Base-by-base conservation (phyloP, 2,329 filamentous ascomycete genomes). In the Clonostachys solani region DNA sequence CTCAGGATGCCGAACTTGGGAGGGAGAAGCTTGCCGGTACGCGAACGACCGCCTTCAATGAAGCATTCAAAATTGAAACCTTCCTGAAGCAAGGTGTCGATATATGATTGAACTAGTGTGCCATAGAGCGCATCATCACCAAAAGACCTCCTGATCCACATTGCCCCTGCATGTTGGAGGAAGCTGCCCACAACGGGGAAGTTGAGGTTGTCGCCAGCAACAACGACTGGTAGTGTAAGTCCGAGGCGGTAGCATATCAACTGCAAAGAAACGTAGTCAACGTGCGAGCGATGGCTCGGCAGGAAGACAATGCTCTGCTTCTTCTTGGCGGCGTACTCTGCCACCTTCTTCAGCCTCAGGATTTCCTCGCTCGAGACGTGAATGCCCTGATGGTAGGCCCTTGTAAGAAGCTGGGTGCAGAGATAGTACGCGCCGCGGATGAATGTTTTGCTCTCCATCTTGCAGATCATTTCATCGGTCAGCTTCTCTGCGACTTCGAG, bases 51-150 rank as follows among this genome's bases (percentile, higher is more conserved):
- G 15, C 94, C 94, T 69, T 99, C 94, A 49, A 99, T 95, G 58
- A 99, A 99, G 65, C 94, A 99, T 65, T 96, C 92, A 43, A 99
- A 82, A 62, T 99, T 97, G 67, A 86, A 96, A 1, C 94, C 94
- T 53, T 89, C 85, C 60, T 94, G 89, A 4, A 99, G 74, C 40
- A 99, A 65, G 0, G 90, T 95, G 63, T 99, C 94, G 56, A 99
- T 91, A 60, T 99, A 99, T 7, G 91, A 82, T 65, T 99, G 94
- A 7, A 99, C 92, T n/a, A 97, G 75, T 0, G 92, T 92, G 6
- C 84, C 83, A 63, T 99, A 99, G 1, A 99, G 71, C 35, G 87
- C 81, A 62, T 99, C 94, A 51, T 96, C 89, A 40, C 91, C 92
- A 66, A 99, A 99, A 44, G 88, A 88, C 42, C 94, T 76, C 44